These are phyloP conservation scores for Endocalyx cinctus DNA, from an alignment of 2,329 filamentous ascomycete genomes.

Conservation along the genomic window DNA sequence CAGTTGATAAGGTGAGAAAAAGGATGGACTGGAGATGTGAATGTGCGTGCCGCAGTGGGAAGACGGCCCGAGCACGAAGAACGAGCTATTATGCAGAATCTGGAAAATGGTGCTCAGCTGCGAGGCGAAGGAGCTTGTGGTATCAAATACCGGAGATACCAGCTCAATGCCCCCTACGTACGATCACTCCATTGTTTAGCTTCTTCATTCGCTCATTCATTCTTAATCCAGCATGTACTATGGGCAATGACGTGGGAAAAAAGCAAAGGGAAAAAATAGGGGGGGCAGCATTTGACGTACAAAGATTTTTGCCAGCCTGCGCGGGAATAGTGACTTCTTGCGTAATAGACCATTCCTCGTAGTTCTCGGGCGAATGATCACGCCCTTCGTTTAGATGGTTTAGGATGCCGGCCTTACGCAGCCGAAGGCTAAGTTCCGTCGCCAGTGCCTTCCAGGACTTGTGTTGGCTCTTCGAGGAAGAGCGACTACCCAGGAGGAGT, in stretches of 20 bases:
- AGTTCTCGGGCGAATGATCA: conserved; percentile 25
- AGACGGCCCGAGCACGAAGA: conserved; percentile 21
- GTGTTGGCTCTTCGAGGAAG: conserved; percentile 26
- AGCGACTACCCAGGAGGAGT: conserved; percentile 29
- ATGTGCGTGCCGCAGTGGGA: conserved; percentile 33
- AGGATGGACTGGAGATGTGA: conserved; percentile 25
- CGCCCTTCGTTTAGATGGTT: conserved; percentile 29
- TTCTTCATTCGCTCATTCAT: too few relatives aligned
- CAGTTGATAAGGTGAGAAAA: conserved; percentile 20
- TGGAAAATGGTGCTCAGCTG: conserved; percentile 28
- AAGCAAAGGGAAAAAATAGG: not conserved
- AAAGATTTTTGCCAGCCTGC: conserved; percentile 27
- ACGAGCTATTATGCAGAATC: conserved; percentile 16
- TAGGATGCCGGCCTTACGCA: conserved; percentile 25
- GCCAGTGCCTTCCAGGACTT: conserved; percentile 30
- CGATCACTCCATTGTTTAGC: not conserved
- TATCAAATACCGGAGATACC: conserved; percentile 31
- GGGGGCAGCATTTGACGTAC: conserved; percentile 13
- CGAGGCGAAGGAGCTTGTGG: conserved; percentile 22
- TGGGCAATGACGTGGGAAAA: not conserved
- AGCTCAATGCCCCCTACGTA: conserved; percentile 26
- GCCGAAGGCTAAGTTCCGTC: conserved; percentile 27
- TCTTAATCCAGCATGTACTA: too few relatives aligned
- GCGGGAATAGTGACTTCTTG: conserved; percentile 32
- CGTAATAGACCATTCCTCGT: conserved; percentile 33